A percentile compares a stretch with the other conserved stretches of the same genome.
Evolutionary conservation across 2,329 filamentous ascomycete species (phyloP).

Genomic region (Hypoxylon sp.): DNA sequence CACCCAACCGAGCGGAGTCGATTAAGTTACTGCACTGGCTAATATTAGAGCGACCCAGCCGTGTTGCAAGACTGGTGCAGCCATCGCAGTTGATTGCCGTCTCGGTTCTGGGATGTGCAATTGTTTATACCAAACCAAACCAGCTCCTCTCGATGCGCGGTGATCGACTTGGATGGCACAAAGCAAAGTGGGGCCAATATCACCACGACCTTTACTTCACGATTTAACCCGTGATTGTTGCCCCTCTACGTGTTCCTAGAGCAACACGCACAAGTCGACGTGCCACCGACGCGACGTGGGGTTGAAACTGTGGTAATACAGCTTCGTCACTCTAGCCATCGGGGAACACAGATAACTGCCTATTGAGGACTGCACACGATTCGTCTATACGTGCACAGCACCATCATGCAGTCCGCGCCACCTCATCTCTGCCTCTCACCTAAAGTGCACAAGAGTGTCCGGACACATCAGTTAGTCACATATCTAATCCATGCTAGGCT

Average conservation of each 20-base stretch:
- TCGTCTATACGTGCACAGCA: not conserved
- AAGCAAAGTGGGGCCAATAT: not conserved
- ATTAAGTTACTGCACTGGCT: slow-evolving; percentile 6
- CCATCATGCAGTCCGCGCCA: not conserved
- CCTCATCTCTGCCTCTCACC: slow-evolving; percentile 1
- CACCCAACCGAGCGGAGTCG: slow-evolving; percentile 26
- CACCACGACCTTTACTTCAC: not conserved
- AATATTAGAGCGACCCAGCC: slow-evolving; percentile 30
- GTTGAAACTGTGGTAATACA: slow-evolving; percentile 6
- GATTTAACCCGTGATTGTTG: slow-evolving; percentile 2
- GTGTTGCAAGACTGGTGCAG: slow-evolving; percentile 14
- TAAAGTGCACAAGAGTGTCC: not conserved
- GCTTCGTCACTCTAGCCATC: not conserved
- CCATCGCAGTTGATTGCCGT: slow-evolving; percentile 9
- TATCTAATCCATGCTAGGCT: not conserved
- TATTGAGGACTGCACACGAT: not conserved
- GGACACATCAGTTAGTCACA: not conserved
- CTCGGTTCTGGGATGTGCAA: slow-evolving; percentile 9
- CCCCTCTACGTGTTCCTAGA: slow-evolving; percentile 9
- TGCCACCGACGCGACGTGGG: slow-evolving; percentile 7
- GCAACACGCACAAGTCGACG: slow-evolving; percentile 15
- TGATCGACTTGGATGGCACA: not conserved
- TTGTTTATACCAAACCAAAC: not conserved
- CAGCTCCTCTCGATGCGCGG: not conserved
- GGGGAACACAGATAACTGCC: slow-evolving; percentile 6